Conservation (phyloP, 2,329 filamentous ascomycete species). For the Hypoxylon sp. region DNA sequence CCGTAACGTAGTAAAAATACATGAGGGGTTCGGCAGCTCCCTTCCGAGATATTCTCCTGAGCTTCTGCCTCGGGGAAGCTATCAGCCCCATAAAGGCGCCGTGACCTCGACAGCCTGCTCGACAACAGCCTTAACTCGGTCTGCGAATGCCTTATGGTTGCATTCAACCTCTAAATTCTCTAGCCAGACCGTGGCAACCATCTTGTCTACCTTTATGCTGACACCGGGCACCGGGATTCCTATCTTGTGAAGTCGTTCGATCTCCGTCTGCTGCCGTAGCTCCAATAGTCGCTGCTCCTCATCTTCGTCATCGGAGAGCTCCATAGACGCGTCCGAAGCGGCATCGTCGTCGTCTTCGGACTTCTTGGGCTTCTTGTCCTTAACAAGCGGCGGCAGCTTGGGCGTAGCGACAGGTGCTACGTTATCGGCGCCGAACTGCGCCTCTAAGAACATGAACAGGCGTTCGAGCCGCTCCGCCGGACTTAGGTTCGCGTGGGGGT, state of each 20-base stretch:
- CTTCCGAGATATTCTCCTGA: not conserved
- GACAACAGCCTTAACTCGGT: constrained; percentile 88
- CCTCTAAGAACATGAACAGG: constrained; percentile 95
- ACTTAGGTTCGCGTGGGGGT: constrained; percentile 79
- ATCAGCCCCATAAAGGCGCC: constrained; percentile 76
- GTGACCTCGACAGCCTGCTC: constrained; percentile 91
- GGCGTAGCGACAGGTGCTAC: constrained; percentile 81
- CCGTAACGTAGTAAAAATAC: constrained; percentile 17
- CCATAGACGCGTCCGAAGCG: constrained; percentile 55
- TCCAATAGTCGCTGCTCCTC: constrained; percentile 62
- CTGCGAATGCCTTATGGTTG: constrained; percentile 79
- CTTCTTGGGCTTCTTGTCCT: constrained; percentile 53
- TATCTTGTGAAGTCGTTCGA: constrained; percentile 82
- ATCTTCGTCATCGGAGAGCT: constrained; percentile 54
- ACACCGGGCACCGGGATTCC: constrained; percentile 94
- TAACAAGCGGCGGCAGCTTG: constrained; percentile 62
- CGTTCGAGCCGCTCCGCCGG: constrained; percentile 84
- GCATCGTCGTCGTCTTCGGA: constrained; percentile 51
- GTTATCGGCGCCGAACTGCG: constrained; percentile 90
- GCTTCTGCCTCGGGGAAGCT: constrained; percentile 3
- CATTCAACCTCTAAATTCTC: constrained; percentile 94
- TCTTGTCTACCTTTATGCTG: constrained; percentile 87
- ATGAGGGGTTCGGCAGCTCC: not conserved
- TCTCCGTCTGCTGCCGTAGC: constrained; percentile 73
- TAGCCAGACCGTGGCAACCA: constrained; percentile 89